Evolutionary conservation across 139 green algal species (phyloP).

Genomic region (Tetratostichococcus sp.): DNA sequence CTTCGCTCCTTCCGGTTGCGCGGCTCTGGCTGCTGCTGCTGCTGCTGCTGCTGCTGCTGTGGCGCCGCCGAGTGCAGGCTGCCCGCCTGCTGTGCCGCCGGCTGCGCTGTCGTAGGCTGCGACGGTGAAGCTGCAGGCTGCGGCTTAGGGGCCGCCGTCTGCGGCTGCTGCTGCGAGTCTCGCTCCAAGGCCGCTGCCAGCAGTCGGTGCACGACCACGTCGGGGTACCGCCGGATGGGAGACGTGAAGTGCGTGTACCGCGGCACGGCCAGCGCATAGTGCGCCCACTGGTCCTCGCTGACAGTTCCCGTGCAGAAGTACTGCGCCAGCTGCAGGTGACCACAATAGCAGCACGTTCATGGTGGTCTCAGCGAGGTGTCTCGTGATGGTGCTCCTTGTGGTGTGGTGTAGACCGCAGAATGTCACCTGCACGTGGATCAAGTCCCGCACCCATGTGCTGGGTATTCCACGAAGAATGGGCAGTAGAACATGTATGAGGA

Average conservation of each 20-base stretch:
- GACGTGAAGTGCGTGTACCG: slow-evolving; percentile 94
- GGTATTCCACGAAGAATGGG: too few species aligned
- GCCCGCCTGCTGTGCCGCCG: background rate
- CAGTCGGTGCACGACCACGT: slow-evolving; percentile 87
- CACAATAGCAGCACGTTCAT: background rate
- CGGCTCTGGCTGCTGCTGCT: background rate
- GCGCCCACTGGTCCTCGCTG: slow-evolving; percentile 27
- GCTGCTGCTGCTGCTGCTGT: slow-evolving; percentile 6
- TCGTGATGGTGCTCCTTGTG: too few species aligned
- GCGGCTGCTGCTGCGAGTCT: background rate
- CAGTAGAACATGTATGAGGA: too few species aligned
- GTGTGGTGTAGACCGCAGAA: too few species aligned
- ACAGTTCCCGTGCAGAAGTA: slow-evolving; percentile 84
- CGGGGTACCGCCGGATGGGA: slow-evolving; percentile 86
- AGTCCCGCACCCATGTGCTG: too few species aligned
- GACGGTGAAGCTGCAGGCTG: background rate
- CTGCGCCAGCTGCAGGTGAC: slow-evolving; percentile 53
- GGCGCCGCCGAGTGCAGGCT: background rate
- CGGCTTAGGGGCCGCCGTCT: too few species aligned
- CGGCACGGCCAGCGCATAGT: slow-evolving; percentile 81
- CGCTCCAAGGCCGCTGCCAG: slow-evolving; percentile 62
- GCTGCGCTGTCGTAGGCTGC: background rate
- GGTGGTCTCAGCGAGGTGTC: too few species aligned
- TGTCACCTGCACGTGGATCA: too few species aligned
- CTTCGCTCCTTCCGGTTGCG: background rate